These are phyloP conservation scores for Sclerotinia nivalis DNA, from an alignment of 2,329 filamentous ascomycete species.

Conservation along the genomic window DNA sequence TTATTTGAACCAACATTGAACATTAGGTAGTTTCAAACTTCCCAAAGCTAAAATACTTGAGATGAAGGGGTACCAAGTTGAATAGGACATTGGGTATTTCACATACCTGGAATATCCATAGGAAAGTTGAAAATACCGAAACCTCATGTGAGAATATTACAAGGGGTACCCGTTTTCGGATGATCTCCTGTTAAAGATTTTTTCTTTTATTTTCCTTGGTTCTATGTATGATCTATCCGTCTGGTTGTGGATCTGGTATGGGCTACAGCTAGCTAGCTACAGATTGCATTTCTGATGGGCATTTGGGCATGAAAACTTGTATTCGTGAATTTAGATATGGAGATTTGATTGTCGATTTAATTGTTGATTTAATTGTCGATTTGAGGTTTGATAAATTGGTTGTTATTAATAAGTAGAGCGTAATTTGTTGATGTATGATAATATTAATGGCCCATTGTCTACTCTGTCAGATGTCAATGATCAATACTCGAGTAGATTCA, in stretches of 20 bases:
- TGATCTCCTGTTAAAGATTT: background rate
- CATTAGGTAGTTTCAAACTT: constrained; percentile 4
- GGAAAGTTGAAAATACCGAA: background rate
- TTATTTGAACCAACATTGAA: background rate
- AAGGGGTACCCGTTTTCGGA: background rate
- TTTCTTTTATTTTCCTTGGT: background rate
- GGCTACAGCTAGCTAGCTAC: background rate
- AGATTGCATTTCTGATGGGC: constrained; percentile 2
- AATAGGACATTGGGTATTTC: background rate
- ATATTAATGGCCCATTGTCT: background rate
- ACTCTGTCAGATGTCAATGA: background rate
- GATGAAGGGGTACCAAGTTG: background rate
- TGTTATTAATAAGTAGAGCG: background rate
- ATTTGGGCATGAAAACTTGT: constrained; percentile 15
- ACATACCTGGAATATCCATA: constrained; percentile 9
- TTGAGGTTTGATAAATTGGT: background rate
- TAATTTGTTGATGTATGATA: background rate
- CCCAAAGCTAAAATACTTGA: background rate
- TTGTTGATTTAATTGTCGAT: background rate
- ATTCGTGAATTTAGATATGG: constrained; percentile 7
- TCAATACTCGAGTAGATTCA: background rate
- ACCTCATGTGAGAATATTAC: background rate
- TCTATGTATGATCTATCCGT: background rate
- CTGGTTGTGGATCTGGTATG: constrained; percentile 2
- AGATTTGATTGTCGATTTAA: constrained; percentile 6